Conservation (phyloP, 257 asterid species). For the Eucommia ulmoides region DNA sequence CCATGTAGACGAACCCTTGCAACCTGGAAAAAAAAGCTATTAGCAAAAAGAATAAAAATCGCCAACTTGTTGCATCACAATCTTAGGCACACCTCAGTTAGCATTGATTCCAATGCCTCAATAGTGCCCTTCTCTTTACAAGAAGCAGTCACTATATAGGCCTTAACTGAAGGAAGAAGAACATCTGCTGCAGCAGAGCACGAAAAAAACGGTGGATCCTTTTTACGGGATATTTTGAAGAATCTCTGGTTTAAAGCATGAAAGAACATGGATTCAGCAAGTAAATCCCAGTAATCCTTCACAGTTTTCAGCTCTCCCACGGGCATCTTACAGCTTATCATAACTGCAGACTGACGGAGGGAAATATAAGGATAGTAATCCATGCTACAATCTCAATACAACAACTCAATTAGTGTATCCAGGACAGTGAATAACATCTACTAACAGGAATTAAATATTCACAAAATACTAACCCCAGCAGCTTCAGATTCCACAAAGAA, state of each 20-base stretch:
- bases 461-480: conserved; percentile 59
- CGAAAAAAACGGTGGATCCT: conserved; percentile 83
- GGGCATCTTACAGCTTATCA: conserved; percentile 87
- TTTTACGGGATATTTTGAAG: conserved; percentile 83
- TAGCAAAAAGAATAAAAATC: conserved; percentile 13
- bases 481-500: conserved; percentile 88
- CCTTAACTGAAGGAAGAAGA: conserved; percentile 72
- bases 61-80: conserved; percentile 4
- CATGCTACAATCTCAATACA: too few species aligned
- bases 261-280: conserved; percentile 90
- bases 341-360: conserved; percentile 79
- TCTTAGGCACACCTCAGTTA: conserved; percentile 56
- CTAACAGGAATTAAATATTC: conserved; percentile 11
- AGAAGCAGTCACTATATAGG: conserved; percentile 83
- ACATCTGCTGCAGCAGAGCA: conserved; percentile 91
- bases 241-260: conserved; percentile 93
- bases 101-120: conserved; percentile 84
- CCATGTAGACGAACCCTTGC: conserved; percentile 83
- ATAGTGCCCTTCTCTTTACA: conserved; percentile 81
- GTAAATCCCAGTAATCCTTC: conserved; percentile 76
- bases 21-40: conserved; percentile 48
- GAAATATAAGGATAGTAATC: conserved; percentile 16
- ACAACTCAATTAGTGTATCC: too few species aligned
- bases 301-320: conserved; percentile 63
- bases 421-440: too few species aligned